Evolutionary conservation across 2,329 filamentous ascomycete species (phyloP).

Genomic region (Botrytis sinoallii): DNA sequence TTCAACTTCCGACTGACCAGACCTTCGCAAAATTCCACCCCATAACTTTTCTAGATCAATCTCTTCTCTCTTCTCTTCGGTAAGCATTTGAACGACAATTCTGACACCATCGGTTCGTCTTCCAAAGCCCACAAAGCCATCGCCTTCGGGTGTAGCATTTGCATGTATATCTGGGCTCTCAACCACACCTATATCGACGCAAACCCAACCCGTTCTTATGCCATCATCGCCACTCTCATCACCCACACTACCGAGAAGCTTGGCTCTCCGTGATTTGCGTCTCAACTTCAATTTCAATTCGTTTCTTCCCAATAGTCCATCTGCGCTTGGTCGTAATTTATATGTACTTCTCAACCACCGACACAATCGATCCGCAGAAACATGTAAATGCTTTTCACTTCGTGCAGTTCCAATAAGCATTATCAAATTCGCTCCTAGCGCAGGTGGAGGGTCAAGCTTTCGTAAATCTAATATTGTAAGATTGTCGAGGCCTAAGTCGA

Average conservation of each 20-base stretch:
- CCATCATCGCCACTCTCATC: slow-evolving; percentile 72
- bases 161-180: slow-evolving; percentile 47
- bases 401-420: slow-evolving; percentile 92
- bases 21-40: slow-evolving; percentile 36
- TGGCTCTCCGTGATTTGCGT: slow-evolving; percentile 75
- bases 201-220: slow-evolving; percentile 92
- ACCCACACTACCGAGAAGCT: slow-evolving; percentile 69
- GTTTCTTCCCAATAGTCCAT: slow-evolving; percentile 84
- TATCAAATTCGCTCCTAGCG: slow-evolving; percentile 80
- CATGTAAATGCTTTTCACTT: slow-evolving; percentile 88
- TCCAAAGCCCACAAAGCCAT: slow-evolving; percentile 75
- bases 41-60: slow-evolving; percentile 66
- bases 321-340: slow-evolving; percentile 72
- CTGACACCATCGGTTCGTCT: slow-evolving; percentile 52
- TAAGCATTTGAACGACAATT: slow-evolving; percentile 70
- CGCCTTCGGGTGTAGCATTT: slow-evolving; percentile 46
- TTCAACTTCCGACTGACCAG: slow-evolving; percentile 20
- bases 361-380: slow-evolving; percentile 84
- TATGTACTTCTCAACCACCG: slow-evolving; percentile 76
- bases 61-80: slow-evolving; percentile 65
- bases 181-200: slow-evolving; percentile 78
- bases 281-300: slow-evolving; percentile 86
- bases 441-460: slow-evolving; percentile 77
- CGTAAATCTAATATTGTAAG: slow-evolving; percentile 80
- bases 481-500: slow-evolving; percentile 83